Conservation (phyloP, 345 rosid genomes). For the Eucalyptus lansdowneana region DNA sequence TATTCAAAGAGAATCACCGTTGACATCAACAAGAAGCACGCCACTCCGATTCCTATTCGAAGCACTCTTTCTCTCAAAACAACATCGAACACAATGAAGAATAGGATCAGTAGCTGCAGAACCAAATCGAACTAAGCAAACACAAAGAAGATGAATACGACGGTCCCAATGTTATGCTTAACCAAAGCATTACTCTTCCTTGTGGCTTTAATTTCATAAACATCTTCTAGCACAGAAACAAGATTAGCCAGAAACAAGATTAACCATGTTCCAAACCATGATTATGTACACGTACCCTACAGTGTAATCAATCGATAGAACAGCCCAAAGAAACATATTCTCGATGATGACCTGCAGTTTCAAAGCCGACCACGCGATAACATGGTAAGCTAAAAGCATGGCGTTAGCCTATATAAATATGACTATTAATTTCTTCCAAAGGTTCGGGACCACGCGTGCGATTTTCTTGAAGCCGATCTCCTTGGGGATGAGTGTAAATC, state of each 20-base stretch:
- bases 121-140: neutral
- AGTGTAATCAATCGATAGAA: neutral
- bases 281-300: neutral
- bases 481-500: neutral
- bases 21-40: neutral
- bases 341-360: neutral
- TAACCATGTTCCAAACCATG: neutral
- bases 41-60: neutral
- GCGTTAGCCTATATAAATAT: neutral
- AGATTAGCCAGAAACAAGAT: neutral
- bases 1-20: neutral
- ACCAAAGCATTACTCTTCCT: neutral
- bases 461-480: neutral
- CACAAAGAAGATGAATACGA: neutral
- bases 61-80: no score
- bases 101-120: neutral
- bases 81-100: neutral
- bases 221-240: neutral
- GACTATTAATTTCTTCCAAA: neutral
- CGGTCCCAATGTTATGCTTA: neutral
- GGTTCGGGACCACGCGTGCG: neutral
- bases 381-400: neutral
- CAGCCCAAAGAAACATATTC: neutral
- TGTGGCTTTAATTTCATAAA: neutral
- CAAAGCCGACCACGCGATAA: neutral